phyloP scores from a whole-genome alignment of 805 yeast species.

The Candida sanyiensis region DNA sequence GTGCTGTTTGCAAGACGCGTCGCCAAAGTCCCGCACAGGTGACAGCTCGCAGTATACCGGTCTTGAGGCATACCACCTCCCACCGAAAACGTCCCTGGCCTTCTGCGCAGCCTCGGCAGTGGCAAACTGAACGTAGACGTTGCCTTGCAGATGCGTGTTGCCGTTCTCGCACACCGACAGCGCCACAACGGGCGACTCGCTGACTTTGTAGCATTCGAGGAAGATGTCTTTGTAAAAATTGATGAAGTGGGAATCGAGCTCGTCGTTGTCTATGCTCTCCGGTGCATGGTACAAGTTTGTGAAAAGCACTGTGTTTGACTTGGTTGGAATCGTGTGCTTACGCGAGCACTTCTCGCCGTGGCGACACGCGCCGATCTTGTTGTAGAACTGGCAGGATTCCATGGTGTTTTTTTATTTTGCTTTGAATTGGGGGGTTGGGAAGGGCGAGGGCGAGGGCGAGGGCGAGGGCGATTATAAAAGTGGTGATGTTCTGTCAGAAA shows the following conservation, averaged over 20 bases:
- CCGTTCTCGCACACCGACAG: conserved; percentile 78
- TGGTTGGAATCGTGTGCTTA: conserved; percentile 59
- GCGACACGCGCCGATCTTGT: conserved; percentile 86
- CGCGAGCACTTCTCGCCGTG: conserved; percentile 87
- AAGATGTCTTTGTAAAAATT: conserved; percentile 69
- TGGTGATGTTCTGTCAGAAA: no score
- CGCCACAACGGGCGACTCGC: conserved; percentile 44
- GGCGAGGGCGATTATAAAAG: no score
- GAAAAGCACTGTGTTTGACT: conserved; percentile 59
- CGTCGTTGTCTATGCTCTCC: conserved; percentile 29
- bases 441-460: no score
- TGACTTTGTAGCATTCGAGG: conserved; percentile 44
- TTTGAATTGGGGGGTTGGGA: background rate
- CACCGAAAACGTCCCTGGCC: conserved; percentile 59
- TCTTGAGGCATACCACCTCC: conserved; percentile 73
- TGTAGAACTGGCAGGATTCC: conserved; percentile 51
- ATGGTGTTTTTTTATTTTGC: conserved; percentile 12
- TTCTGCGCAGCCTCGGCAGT: conserved; percentile 50
- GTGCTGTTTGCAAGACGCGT: conserved; percentile 71
- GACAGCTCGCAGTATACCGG: conserved; percentile 79
- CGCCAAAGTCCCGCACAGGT: conserved; percentile 65
- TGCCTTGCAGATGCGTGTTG: conserved; percentile 78
- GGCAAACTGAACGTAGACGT: conserved; percentile 66
- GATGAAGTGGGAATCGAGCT: conserved; percentile 46
- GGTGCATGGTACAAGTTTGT: conserved; percentile 63